These are phyloP conservation scores for Acer negundo DNA, from an alignment of 345 rosid genomes.

Conservation along the genomic window DNA sequence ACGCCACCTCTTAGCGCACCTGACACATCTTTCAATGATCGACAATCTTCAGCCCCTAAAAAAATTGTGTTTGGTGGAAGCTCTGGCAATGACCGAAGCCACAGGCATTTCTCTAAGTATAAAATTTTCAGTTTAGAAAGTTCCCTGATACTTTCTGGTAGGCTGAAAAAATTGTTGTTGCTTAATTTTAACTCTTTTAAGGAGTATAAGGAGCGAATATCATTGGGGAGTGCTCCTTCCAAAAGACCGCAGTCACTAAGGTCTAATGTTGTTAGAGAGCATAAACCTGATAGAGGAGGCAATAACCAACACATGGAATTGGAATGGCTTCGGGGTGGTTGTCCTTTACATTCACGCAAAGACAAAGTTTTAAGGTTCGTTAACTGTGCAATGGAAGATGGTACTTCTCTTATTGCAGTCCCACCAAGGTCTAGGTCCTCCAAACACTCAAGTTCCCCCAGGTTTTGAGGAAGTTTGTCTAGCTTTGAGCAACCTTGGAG, in stretches of 20 bases:
- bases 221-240: neutral
- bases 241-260: neutral
- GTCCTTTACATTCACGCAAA: neutral
- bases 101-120: conserved; percentile 2
- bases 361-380: neutral
- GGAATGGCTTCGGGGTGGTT: neutral
- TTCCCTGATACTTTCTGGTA: neutral
- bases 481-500: neutral
- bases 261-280: neutral
- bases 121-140: conserved; percentile 17
- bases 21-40: conserved; percentile 4
- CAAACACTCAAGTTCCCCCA: neutral
- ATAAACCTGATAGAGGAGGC: neutral
- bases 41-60: conserved; percentile 3
- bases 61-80: conserved; percentile 15
- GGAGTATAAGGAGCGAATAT: neutral
- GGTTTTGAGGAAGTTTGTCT: neutral
- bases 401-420: neutral
- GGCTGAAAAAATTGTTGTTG: neutral
- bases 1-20: neutral
- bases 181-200: neutral
- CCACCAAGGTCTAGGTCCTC: neutral
- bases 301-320: neutral
- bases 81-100: neutral
- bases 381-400: neutral